Percentiles rank a stretch among this genome's conserved stretches.
phyloP scores from a whole-genome alignment of 805 yeast species.

The Myxozyma neglecta region DNA sequence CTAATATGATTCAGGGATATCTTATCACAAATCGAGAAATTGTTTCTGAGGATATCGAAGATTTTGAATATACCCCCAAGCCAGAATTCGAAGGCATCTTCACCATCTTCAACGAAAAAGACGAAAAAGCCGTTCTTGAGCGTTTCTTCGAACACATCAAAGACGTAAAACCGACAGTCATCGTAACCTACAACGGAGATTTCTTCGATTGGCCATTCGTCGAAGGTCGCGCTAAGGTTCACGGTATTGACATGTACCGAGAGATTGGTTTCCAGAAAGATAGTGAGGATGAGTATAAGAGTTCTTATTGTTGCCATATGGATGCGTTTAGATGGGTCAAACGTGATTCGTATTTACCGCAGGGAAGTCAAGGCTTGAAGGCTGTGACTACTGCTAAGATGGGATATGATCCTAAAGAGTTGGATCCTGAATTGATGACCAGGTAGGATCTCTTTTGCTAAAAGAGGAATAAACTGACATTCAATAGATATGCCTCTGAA shows the following conservation, averaged over 20 bases:
- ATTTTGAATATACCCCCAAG: slow-evolving; percentile 95
- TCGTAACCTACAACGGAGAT: slow-evolving; percentile 97
- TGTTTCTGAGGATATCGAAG: slow-evolving; percentile 91
- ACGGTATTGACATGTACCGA: slow-evolving; percentile 82
- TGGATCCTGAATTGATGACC: slow-evolving; percentile 97
- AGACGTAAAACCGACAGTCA: slow-evolving; percentile 91
- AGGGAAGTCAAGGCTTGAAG: slow-evolving; percentile 96
- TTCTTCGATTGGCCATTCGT: slow-evolving; percentile 99
- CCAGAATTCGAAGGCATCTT: slow-evolving; percentile 93
- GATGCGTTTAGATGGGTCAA: slow-evolving; percentile 98
- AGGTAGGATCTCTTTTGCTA: slow-evolving; percentile 45
- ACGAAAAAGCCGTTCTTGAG: slow-evolving; percentile 71
- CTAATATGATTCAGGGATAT: slow-evolving; percentile 53
- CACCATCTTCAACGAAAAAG: slow-evolving; percentile 83
- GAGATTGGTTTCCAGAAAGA: slow-evolving; percentile 94
- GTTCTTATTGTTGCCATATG: slow-evolving; percentile 92
- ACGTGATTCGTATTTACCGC: slow-evolving; percentile 95
- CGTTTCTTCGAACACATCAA: slow-evolving; percentile 87
- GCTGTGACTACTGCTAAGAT: slow-evolving; percentile 95
- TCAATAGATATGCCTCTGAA: slow-evolving; percentile 72
- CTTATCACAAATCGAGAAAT: slow-evolving; percentile 92
- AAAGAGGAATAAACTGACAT: neutral
- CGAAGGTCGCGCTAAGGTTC: slow-evolving; percentile 79
- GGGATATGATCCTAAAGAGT: slow-evolving; percentile 93
- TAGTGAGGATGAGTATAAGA: slow-evolving; percentile 86